Evolutionary conservation across 2,329 filamentous ascomycete genomes (phyloP).

Genomic region (Magnaporthales sp.): DNA sequence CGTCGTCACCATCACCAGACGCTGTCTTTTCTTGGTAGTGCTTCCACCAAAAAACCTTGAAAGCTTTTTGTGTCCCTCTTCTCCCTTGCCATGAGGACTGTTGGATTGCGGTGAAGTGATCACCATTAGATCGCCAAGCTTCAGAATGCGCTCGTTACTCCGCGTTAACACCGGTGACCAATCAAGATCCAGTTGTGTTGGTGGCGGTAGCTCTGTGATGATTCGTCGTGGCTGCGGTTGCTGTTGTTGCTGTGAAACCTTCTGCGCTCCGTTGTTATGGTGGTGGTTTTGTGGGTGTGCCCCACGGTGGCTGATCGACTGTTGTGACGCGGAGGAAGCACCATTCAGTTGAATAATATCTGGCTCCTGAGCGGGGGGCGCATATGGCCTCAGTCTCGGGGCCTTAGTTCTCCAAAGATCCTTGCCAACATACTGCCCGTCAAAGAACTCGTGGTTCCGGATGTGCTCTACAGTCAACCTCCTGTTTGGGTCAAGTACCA

Average conservation of each 20-base stretch:
- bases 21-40: slow-evolving; percentile 84
- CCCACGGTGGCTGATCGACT: not conserved
- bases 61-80: slow-evolving; percentile 77
- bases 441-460: slow-evolving; percentile 93
- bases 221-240: slow-evolving; percentile 45
- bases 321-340: slow-evolving; percentile 21
- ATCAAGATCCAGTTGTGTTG: slow-evolving; percentile 92
- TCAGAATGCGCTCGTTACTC: slow-evolving; percentile 88
- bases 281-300: not conserved
- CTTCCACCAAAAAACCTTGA: slow-evolving; percentile 88
- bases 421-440: slow-evolving; percentile 76
- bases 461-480: slow-evolving; percentile 91
- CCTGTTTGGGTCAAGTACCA: slow-evolving; percentile 79
- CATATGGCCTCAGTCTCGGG: slow-evolving; percentile 76
- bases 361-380: slow-evolving; percentile 67
- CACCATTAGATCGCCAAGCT: slow-evolving; percentile 85
- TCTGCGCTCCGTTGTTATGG: not conserved
- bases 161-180: slow-evolving; percentile 93
- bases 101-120: slow-evolving; percentile 69
- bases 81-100: slow-evolving; percentile 62
- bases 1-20: slow-evolving; percentile 91
- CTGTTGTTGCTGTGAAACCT: slow-evolving; percentile 7
- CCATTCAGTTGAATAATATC: slow-evolving; percentile 67
- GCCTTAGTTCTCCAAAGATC: slow-evolving; percentile 83
- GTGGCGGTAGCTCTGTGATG: slow-evolving; percentile 93